phyloP scores from a whole-genome alignment of 768 basidiomycete species.

The Mycena pura region DNA sequence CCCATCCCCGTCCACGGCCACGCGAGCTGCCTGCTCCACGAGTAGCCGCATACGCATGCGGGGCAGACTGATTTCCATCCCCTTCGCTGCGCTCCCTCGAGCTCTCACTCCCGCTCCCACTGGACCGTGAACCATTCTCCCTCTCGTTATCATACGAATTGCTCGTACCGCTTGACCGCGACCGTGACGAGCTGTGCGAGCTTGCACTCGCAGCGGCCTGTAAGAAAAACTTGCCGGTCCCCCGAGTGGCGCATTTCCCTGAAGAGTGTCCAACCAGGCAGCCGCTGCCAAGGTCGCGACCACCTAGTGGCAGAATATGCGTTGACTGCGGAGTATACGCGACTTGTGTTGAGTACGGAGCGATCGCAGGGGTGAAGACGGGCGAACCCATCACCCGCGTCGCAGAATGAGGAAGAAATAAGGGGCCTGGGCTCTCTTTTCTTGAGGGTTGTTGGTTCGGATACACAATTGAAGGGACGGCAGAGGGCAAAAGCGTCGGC shows the following conservation, averaged over 20 bases:
- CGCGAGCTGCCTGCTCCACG: constrained; percentile 3
- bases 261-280: too few relatives aligned
- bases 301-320: constrained; percentile 23
- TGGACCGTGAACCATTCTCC: background rate
- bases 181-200: constrained; percentile 9
- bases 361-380: background rate
- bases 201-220: background rate
- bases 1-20: background rate
- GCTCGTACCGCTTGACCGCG: too few relatives aligned
- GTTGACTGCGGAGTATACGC: constrained; percentile 18
- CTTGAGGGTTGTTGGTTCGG: too few relatives aligned
- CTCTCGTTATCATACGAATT: background rate
- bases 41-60: background rate
- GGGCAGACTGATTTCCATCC: too few relatives aligned
- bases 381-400: constrained; percentile 28
- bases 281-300: too few relatives aligned
- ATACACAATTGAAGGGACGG: background rate
- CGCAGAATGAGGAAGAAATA: constrained; percentile 15
- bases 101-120: constrained; percentile 11
- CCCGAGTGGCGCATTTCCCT: background rate
- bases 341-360: background rate
- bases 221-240: constrained; percentile 12
- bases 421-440: background rate
- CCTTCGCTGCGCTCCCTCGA: constrained; percentile 5
- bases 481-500: background rate